Evolutionary conservation across 2,329 filamentous ascomycete species (phyloP), one percentile per base, ranked within the genome.

Genomic region (Apiospora arundinis): DNA sequence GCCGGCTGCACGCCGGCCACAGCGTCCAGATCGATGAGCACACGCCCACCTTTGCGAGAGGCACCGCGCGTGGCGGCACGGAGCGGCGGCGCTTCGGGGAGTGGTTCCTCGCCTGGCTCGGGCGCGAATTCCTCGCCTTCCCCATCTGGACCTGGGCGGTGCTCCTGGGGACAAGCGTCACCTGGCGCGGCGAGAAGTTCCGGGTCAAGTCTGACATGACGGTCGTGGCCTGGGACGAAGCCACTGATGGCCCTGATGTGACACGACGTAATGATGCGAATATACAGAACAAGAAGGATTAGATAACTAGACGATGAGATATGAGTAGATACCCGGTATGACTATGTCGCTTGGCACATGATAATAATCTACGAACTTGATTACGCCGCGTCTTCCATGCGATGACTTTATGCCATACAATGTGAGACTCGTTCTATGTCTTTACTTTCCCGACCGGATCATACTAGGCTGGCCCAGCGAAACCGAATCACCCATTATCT

Each of bases 121-220:
- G 93, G 0, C 87, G 96, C 44, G 96, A 99, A 82, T 74, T 89
- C 0, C 85, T 98, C 11, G 95, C 96, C 0, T 84, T 97, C 65
- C 95, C 95, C 0, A 92, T 99, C 72, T 99, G 96, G 96, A 84
- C 90, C 0, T 95, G 92, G 89, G 96, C 96, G 0, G 93, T 98
- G 25, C 90, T 94, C 76, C 92, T 95, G n/a, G 96, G 96, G 0
- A 90, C 92, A 1, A 95, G 91, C 0, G 94, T 99, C 0, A 89
- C 89, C 69, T 99, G 96, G 97, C 86, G 96, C 70, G 95, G 95
- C 0, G 92, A 91, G 77, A 88, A 85, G 40, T 98, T 98, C 80
- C 89, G 89, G 76, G 95, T 98, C 1, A 90, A 92, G 1, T 87
- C 94, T 75, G 93, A 98, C 80, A 95, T 95, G 87, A 93, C 91